These are phyloP conservation scores for Acacia melanoxylon DNA, from an alignment of 306 rosid species.

Conservation along the genomic window DNA sequence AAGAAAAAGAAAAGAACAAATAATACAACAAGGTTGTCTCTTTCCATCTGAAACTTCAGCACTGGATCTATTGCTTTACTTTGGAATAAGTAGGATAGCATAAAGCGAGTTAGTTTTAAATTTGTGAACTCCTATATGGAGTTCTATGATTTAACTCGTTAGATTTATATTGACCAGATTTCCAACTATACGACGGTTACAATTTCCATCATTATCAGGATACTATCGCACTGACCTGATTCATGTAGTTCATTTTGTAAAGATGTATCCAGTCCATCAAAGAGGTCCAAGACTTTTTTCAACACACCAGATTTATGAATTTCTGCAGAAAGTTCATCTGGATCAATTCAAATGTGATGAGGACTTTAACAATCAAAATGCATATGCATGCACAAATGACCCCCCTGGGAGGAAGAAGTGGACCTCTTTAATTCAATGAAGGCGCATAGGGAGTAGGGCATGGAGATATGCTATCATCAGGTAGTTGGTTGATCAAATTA, in stretches of 20 bases:
- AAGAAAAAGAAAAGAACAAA: too few relatives aligned
- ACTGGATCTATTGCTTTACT: neutral
- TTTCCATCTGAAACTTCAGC: neutral
- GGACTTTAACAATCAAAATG: constrained; percentile 3
- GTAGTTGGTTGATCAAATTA: constrained; percentile 69
- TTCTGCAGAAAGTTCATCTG: constrained; percentile 23
- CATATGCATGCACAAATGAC: neutral
- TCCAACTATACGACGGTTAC: constrained; percentile 4
- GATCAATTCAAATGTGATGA: constrained; percentile 12
- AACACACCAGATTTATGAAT: neutral
- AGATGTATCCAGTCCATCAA: constrained; percentile 29
- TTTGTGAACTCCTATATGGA: neutral
- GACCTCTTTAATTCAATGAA: constrained; percentile 64
- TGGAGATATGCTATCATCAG: constrained; percentile 75
- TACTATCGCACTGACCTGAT: constrained; percentile 37
- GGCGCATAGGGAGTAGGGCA: constrained; percentile 95
- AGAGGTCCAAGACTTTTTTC: constrained; percentile 1
- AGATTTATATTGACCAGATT: constrained; percentile 7
- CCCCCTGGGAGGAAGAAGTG: neutral
- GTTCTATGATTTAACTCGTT: neutral
- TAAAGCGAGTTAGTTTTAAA: neutral
- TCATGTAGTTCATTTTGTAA: constrained; percentile 28
- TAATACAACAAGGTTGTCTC: neutral
- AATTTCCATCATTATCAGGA: constrained; percentile 5
- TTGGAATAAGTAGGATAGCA: neutral